Percentiles rank a stretch among this genome's conserved stretches.
Conservation (phyloP, 2,329 filamentous ascomycete genomes). For the Aspergillus sp. region DNA sequence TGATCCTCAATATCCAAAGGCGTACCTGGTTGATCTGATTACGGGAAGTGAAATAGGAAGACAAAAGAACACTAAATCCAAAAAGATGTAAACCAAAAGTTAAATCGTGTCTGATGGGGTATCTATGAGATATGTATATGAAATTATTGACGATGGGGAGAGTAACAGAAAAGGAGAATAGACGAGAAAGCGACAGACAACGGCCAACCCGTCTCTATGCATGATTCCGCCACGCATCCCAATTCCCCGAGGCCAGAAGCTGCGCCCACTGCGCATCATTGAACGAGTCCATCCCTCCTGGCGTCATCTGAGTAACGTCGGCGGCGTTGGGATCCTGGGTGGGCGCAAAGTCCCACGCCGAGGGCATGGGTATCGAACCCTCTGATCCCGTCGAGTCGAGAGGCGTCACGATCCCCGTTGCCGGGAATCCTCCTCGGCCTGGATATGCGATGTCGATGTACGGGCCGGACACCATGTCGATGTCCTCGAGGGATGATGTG, state of each 20-base stretch:
- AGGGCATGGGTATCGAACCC: constrained; percentile 25
- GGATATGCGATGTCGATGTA: constrained; percentile 16
- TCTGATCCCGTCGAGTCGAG: constrained; percentile 20
- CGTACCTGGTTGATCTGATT: too few species aligned
- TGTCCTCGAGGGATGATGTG: neutral
- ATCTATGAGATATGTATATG: too few species aligned
- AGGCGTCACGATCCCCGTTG: constrained; percentile 13
- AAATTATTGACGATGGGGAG: too few species aligned
- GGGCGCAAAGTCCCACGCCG: constrained; percentile 30
- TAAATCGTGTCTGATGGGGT: too few species aligned
- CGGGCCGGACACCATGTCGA: neutral
- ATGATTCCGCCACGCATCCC: constrained; percentile 18
- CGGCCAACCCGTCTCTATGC: neutral
- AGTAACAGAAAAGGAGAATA: neutral
- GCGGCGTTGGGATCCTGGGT: constrained; percentile 11
- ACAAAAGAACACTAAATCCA: too few species aligned
- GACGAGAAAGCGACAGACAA: neutral
- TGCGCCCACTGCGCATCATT: constrained; percentile 39
- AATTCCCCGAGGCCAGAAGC: constrained; percentile 21
- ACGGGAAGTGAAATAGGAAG: too few species aligned
- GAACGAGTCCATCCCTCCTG: constrained; percentile 26
- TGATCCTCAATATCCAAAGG: too few species aligned
- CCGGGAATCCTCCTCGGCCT: constrained; percentile 15
- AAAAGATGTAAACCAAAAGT: too few species aligned
- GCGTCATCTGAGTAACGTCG: constrained; percentile 19